phyloP scores from a whole-genome alignment of 2,329 filamentous ascomycete genomes.

The Sodiomyces alkalinus region DNA sequence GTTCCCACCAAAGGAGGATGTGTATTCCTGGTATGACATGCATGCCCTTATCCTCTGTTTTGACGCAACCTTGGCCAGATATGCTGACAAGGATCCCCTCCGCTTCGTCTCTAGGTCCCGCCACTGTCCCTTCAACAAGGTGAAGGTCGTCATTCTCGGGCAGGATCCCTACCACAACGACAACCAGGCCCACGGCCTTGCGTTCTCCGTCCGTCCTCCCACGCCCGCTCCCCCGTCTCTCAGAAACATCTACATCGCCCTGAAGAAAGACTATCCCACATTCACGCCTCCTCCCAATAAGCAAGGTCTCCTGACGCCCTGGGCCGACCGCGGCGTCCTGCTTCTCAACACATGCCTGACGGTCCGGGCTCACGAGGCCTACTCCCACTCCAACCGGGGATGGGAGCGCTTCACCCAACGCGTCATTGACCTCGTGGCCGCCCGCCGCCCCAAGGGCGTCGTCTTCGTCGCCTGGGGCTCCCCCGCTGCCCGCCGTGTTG shows the following conservation, averaged over 20 bases:
- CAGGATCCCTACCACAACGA: slow-evolving; percentile 95
- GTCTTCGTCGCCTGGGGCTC: slow-evolving; percentile 93
- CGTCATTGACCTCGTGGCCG: slow-evolving; percentile 74
- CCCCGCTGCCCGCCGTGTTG: slow-evolving; percentile 66
- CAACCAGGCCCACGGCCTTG: slow-evolving; percentile 91
- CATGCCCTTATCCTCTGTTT: neutral
- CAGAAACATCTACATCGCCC: slow-evolving; percentile 80
- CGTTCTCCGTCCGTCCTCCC: slow-evolving; percentile 85
- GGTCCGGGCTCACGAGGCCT: slow-evolving; percentile 76
- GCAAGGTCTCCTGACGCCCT: slow-evolving; percentile 73
- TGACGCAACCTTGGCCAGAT: slow-evolving; percentile 1
- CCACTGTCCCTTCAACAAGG: slow-evolving; percentile 73
- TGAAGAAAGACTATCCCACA: slow-evolving; percentile 75
- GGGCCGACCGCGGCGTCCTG: slow-evolving; percentile 86
- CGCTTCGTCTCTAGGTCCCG: slow-evolving; percentile 71
- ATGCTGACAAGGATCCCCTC: slow-evolving; percentile 7
- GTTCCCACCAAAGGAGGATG: slow-evolving; percentile 75
- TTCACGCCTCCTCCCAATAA: slow-evolving; percentile 64
- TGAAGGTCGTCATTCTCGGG: slow-evolving; percentile 86
- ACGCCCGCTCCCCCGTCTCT: slow-evolving; percentile 81
- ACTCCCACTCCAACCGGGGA: slow-evolving; percentile 70
- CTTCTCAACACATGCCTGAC: slow-evolving; percentile 92
- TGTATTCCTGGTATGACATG: slow-evolving; percentile 73
- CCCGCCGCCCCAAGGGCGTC: slow-evolving; percentile 62
- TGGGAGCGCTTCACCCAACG: slow-evolving; percentile 92